Percentiles rank a stretch among this genome's conserved stretches.
Evolutionary conservation across 257 asterid species (phyloP).

Genomic region (Nicotiana tabacum): DNA sequence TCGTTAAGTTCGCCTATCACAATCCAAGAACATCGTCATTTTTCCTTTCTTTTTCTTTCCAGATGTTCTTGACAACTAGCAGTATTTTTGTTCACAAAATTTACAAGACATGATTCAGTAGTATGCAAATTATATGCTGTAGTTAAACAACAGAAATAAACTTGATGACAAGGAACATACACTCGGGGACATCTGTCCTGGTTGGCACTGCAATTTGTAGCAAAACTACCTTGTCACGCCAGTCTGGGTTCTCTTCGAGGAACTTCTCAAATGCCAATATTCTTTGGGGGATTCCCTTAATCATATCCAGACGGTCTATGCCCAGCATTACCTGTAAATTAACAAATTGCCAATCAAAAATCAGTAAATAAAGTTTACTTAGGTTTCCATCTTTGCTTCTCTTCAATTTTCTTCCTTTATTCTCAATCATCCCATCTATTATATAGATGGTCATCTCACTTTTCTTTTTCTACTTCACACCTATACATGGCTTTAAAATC

Average conservation of each 20-base stretch:
- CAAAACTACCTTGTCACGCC: conserved; percentile 86
- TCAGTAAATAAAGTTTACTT: not conserved
- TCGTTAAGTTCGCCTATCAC: not conserved
- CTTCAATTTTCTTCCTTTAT: not conserved
- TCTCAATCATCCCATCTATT: not conserved
- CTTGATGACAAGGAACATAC: conserved; percentile 45
- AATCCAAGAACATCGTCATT: conserved; percentile 1
- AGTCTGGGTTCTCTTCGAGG: conserved; percentile 86
- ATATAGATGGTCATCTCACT: not conserved
- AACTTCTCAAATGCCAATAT: conserved; percentile 93
- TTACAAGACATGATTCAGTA: not conserved
- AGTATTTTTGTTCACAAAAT: not conserved
- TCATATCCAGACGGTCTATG: conserved; percentile 92
- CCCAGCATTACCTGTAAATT: conserved; percentile 79
- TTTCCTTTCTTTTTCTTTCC: not conserved
- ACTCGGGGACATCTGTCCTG: conserved; percentile 94
- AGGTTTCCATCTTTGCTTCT: not conserved
- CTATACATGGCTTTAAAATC: not conserved
- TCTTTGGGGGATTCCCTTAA: conserved; percentile 90
- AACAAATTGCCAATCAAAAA: conserved; percentile 4
- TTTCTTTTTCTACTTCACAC: not conserved
- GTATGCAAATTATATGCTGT: not conserved
- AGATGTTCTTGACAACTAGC: not conserved
- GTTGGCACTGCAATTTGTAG: conserved; percentile 97
- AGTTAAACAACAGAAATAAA: conserved; percentile 16